Percentiles rank a stretch among this genome's conserved stretches.
Conservation (phyloP, 495 filamentous ascomycete species). For the Podospora sp. region DNA sequence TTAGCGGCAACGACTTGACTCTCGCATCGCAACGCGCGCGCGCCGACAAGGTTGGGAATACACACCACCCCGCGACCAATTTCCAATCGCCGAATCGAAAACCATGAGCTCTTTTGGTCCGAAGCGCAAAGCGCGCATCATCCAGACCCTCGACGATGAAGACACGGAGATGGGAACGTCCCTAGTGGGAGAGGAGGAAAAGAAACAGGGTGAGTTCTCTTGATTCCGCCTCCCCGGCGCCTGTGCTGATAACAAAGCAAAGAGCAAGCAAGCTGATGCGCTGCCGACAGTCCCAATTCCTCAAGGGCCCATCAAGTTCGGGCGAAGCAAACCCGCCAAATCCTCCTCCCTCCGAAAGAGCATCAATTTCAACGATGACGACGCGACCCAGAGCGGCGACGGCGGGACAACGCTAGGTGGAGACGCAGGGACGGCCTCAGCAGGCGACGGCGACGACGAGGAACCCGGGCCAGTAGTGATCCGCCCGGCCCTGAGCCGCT, state of each 20-base stretch:
- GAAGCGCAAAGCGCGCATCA: conserved; percentile 73
- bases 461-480: conserved; percentile 42
- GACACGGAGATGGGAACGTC: conserved; percentile 39
- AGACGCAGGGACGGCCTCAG: conserved; percentile 27
- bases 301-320: conserved; percentile 46
- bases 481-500: conserved; percentile 40
- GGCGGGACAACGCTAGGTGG: conserved; percentile 1
- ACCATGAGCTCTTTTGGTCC: conserved; percentile 65
- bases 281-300: conserved; percentile 35
- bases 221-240: background rate
- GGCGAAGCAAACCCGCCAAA: conserved; percentile 49
- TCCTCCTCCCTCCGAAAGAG: conserved; percentile 54
- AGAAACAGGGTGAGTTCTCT: conserved; percentile 40
- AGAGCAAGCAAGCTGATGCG: conserved; percentile 43
- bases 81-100: background rate
- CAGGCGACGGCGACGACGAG: conserved; percentile 40
- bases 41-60: background rate
- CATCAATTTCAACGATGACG: conserved; percentile 47
- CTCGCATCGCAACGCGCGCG: background rate
- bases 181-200: conserved; percentile 36
- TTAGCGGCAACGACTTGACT: conserved; percentile 9
- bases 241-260: conserved; percentile 34
- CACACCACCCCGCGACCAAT: background rate
- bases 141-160: conserved; percentile 69
- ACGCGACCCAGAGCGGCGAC: conserved; percentile 26